phyloP scores from a whole-genome alignment of 148 eudicot genomes.

The Cornus florida region DNA sequence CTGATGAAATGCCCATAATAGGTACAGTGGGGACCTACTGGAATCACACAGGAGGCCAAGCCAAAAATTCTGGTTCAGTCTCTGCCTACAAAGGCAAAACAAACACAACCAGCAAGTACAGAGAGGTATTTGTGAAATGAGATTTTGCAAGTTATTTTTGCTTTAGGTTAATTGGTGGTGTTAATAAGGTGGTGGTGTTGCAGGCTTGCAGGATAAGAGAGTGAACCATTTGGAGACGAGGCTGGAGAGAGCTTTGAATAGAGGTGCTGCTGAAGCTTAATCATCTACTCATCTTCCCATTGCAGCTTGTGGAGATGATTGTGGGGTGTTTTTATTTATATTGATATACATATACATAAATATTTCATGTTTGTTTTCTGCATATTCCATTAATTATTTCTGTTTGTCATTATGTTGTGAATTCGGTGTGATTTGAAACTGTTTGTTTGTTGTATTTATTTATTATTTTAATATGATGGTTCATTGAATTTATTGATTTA shows the following conservation, averaged over 20 bases:
- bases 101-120: conserved; percentile 88
- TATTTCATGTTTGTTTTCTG: not conserved
- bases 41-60: conserved; percentile 42
- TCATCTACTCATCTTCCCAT: not conserved
- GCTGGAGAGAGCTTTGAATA: conserved; percentile 80
- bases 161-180: not conserved
- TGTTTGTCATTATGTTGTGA: not conserved
- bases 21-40: conserved; percentile 76
- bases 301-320: conserved; percentile 17
- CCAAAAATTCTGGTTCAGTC: conserved; percentile 37
- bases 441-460: conserved; percentile 12
- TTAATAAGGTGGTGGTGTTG: conserved; percentile 19
- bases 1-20: conserved; percentile 64
- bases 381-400: not conserved
- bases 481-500: not conserved
- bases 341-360: no score
- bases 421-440: not conserved
- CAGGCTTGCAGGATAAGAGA: conserved; percentile 73
- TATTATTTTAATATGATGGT: not conserved
- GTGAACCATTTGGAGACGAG: conserved; percentile 95
- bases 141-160: not conserved
- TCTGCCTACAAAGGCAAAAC: conserved; percentile 91
- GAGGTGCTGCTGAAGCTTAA: conserved; percentile 35
- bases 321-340: conserved; percentile 5
- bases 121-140: conserved; percentile 61